Evolutionary conservation across 257 asterid genomes (phyloP), one percentile per base, ranked within the genome.

Genomic region (Solanum rostratum): DNA sequence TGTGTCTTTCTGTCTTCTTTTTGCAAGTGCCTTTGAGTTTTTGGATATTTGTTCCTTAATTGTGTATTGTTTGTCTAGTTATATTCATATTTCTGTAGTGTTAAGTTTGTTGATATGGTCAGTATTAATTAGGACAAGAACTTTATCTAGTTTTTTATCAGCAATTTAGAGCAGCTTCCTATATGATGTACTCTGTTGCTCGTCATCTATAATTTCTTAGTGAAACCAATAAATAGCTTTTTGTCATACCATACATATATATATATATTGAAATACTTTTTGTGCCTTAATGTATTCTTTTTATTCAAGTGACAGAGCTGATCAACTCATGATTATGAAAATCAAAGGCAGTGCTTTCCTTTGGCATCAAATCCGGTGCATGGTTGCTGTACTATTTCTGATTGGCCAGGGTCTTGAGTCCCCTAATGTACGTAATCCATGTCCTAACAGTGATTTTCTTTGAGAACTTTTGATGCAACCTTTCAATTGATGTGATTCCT

Each of bases 291-390:
- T 27, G 33, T 76, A 27, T 76, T 27, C 37, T 19, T 76, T 50
- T n/a, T 41, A 76, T 85, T 85, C 80, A 88, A 96, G 99, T 90
- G 91, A 86, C 85, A 92, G 84, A 53, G 92, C 88, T 73, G 95
- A 93, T 85, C 93, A 91, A 85, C 95, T 95, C 69, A 95, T 98
- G 95, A 93, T 90, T 16, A 85, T 96, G 87, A 91, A 91, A 87
- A 90, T 96, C 85, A 89, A 87, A 91, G 99, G 98, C 79, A 95
- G 97, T 84, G 99, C 98, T 91, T 96, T 96, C 94, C 94, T 96
- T 89, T 96, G 99, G 99, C 99, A 96, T 91, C 99, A 96, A 92
- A 90, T 96, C 88, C 96, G 99, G 62, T 96, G 98, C 92, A 96
- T 96, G 96, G 97, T 91, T 85, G 97, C 98, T 45, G 90, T 95